Conservation (phyloP, 495 filamentous ascomycete genomes). For the Penicillium steckii region DNA sequence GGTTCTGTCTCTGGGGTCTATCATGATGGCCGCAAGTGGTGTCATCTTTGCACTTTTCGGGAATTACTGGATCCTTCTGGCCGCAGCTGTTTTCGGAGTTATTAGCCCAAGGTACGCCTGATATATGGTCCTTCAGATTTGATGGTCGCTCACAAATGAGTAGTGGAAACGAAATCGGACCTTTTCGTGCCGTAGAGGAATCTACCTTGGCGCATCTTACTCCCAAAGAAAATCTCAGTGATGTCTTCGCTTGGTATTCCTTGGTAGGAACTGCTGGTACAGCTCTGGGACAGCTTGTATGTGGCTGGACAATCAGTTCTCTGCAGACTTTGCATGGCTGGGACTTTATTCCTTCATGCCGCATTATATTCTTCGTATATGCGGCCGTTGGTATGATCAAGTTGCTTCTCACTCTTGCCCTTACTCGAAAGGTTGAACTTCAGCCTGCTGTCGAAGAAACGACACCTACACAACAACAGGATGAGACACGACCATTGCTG, state of each 20-base stretch:
- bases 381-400: slow-evolving; percentile 67
- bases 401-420: slow-evolving; percentile 53
- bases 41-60: slow-evolving; percentile 63
- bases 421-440: slow-evolving; percentile 64
- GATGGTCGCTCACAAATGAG: slow-evolving; percentile 1
- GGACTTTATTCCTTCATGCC: slow-evolving; percentile 60
- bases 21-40: slow-evolving; percentile 67
- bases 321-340: slow-evolving; percentile 49
- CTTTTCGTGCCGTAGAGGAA: slow-evolving; percentile 85
- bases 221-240: slow-evolving; percentile 55
- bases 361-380: slow-evolving; percentile 68
- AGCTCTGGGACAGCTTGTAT: slow-evolving; percentile 61
- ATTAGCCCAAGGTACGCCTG: slow-evolving; percentile 67
- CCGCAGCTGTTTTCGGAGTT: slow-evolving; percentile 75
- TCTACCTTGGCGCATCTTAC: slow-evolving; percentile 75
- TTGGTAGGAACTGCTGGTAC: slow-evolving; percentile 63
- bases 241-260: slow-evolving; percentile 83
- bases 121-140: slow-evolving; percentile 4
- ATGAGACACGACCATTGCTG: slow-evolving; percentile 49
- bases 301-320: slow-evolving; percentile 62
- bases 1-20: slow-evolving; percentile 66
- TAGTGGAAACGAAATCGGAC: slow-evolving; percentile 76
- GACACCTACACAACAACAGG: slow-evolving; percentile 13
- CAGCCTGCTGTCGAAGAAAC: slow-evolving; percentile 48
- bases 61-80: slow-evolving; percentile 73